Base-by-base conservation (phyloP, 495 filamentous ascomycete species). In the Podospora bellae-mahoneyi region DNA sequence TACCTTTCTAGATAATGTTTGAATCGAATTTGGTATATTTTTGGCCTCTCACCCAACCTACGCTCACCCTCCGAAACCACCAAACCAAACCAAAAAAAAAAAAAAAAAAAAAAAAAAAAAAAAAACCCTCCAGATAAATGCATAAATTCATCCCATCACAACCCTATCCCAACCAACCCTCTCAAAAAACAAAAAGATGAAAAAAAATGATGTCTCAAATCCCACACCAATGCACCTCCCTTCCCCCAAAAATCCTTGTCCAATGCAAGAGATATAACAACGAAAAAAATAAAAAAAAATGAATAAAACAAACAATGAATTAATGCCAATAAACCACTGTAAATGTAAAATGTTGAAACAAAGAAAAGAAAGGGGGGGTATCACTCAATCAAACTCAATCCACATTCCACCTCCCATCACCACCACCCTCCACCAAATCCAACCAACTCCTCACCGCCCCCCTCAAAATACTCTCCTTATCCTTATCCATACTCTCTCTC, bases 361-460 rank as follows among this genome's bases (percentile, higher is more conserved):
- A 59, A 30, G 44, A 64, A 56, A 64, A 57, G 54, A 20, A 18
- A 19, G 23, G 61, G 59, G 23, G 61, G 59, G 59, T 32, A 62
- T 20, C n/a, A 63, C 30, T 59, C 20, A 27, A 58, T 58, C 55
- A 15, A 58, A 63, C 30, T 48, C 20, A 27, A 58, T 58, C 55
- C 55, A 58, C 18, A 20, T 15, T 23, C 23, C 23, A 26, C 23
- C 71, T 70, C 28, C 67, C 60, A n/a, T 54, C 30, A 18, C 67
- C 60, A n/a, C 44, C 30, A 18, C 59, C 16, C 60, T 84, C 82
- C 44, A 84, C 75, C 56, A 54, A 75, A 19, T 82, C 78, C 20
- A 83, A 77, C 82, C 82, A 84, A 6, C 67, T 64, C 69, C 82
- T 75, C 48, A 84, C 75, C 4, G 80, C 80, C n/a, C 74, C 70